These are phyloP conservation scores for Xerocomellus dryophilus DNA, from an alignment of 768 basidiomycete genomes.

Conservation along the genomic window DNA sequence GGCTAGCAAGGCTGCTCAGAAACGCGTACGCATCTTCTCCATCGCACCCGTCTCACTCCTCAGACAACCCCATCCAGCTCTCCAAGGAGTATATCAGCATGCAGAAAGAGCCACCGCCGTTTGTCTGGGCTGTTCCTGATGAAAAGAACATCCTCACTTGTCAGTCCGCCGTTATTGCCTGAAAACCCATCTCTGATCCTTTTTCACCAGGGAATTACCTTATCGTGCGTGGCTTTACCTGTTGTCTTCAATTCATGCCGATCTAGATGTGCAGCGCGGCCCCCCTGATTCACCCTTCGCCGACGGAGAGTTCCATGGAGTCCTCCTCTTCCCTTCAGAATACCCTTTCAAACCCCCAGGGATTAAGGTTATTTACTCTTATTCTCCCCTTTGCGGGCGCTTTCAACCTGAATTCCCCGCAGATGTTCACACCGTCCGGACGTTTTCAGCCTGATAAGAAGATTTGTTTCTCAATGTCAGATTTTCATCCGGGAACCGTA, in stretches of 20 bases:
- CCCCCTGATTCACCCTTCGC: slow-evolving; percentile 90
- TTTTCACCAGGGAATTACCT: slow-evolving; percentile 83
- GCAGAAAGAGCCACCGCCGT: slow-evolving; percentile 93
- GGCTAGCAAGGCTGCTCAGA: slow-evolving; percentile 85
- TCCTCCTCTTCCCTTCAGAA: slow-evolving; percentile 88
- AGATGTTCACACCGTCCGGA: slow-evolving; percentile 92
- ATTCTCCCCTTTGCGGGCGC: slow-evolving; percentile 2
- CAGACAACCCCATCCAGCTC: slow-evolving; percentile 44
- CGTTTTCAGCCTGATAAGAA: slow-evolving; percentile 90
- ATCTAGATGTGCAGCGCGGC: slow-evolving; percentile 59
- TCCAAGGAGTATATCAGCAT: slow-evolving; percentile 87
- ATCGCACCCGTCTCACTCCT: slow-evolving; percentile 7
- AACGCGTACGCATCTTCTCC: slow-evolving; percentile 53
- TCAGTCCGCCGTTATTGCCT: slow-evolving; percentile 41
- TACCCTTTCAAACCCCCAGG: slow-evolving; percentile 97
- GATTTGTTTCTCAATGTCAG: slow-evolving; percentile 98
- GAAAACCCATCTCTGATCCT: slow-evolving; percentile 9
- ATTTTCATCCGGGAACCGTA: slow-evolving; percentile 87
- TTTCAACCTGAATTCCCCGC: slow-evolving; percentile 9
- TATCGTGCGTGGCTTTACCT: slow-evolving; percentile 55
- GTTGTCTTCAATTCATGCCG: not conserved
- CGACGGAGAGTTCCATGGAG: slow-evolving; percentile 93
- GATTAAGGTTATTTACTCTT: slow-evolving; percentile 68
- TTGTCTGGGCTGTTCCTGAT: slow-evolving; percentile 92
- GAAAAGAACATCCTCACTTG: slow-evolving; percentile 97